phyloP scores from a whole-genome alignment of 257 asterid species.

The Asclepias syriaca region DNA sequence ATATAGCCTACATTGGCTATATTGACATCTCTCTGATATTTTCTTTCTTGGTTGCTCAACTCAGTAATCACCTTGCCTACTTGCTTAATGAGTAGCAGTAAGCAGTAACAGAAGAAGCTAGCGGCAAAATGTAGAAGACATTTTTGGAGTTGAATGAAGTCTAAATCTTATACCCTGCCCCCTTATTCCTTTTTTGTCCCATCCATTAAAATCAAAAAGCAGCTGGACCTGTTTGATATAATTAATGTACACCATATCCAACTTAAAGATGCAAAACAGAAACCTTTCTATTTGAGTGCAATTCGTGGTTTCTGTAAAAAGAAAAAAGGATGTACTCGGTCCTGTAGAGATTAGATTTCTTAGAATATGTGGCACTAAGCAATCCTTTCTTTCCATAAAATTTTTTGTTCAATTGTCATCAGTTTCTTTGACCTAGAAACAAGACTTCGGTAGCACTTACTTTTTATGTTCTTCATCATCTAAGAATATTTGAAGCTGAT shows the following conservation, averaged over 20 bases:
- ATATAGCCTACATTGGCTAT: background rate
- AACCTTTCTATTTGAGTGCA: background rate
- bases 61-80: background rate
- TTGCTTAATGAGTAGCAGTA: background rate
- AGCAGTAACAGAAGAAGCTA: constrained; percentile 6
- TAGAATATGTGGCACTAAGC: background rate
- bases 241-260: background rate
- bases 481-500: too few species aligned
- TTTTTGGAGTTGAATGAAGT: constrained; percentile 11
- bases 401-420: background rate
- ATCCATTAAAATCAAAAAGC: background rate
- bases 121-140: constrained; percentile 8
- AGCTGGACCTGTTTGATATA: background rate
- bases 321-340: background rate
- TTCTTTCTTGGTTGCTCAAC: constrained; percentile 10
- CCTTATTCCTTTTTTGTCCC: background rate
- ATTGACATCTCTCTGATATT: background rate
- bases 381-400: background rate
- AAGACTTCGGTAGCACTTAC: background rate
- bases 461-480: too few species aligned
- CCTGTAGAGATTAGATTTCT: background rate
- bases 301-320: background rate
- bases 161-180: background rate
- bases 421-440: background rate
- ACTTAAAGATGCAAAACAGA: background rate